Conservation (phyloP, 768 basidiomycete species). For the Amanita subjunquillea region DNA sequence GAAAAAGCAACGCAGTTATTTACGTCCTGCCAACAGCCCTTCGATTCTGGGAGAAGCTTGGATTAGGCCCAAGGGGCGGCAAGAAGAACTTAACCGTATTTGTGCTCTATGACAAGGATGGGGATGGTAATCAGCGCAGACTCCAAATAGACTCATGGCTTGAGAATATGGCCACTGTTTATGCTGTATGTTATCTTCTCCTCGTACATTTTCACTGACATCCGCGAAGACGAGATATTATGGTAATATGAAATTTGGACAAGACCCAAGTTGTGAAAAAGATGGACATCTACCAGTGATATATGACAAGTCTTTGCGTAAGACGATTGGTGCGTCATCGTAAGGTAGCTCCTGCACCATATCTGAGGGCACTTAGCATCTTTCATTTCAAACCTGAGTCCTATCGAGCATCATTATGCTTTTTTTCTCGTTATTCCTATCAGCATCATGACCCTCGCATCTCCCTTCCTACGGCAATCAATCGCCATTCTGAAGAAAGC, state of each 20-base stretch:
- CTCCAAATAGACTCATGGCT: conserved; percentile 52
- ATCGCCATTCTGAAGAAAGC: conserved; percentile 53
- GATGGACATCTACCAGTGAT: conserved; percentile 55
- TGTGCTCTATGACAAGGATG: conserved; percentile 57
- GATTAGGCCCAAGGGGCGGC: conserved; percentile 60
- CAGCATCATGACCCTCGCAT: conserved; percentile 50
- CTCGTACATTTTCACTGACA: conserved; percentile 8
- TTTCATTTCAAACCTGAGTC: conserved; percentile 35
- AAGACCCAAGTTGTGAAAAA: conserved; percentile 29
- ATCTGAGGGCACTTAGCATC: conserved; percentile 25
- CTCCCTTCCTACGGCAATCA: conserved; percentile 58
- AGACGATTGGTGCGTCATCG: conserved; percentile 40
- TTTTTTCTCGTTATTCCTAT: conserved; percentile 64
- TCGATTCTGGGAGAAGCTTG: conserved; percentile 82
- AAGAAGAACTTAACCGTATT: conserved; percentile 61
- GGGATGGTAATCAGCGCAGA: conserved; percentile 34
- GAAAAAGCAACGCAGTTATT: conserved; percentile 60
- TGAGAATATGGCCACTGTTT: conserved; percentile 35
- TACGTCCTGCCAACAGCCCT: conserved; percentile 61
- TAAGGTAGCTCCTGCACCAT: not conserved
- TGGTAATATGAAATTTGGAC: conserved; percentile 47
- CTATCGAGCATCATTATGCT: conserved; percentile 33
- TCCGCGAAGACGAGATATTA: conserved; percentile 45
- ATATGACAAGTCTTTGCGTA: conserved; percentile 59
- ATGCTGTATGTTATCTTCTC: conserved; percentile 37